Evolutionary conservation across 2,329 filamentous ascomycete species (phyloP), one percentile per base, ranked within the genome.

Genomic region (Monilinia fructicola): DNA sequence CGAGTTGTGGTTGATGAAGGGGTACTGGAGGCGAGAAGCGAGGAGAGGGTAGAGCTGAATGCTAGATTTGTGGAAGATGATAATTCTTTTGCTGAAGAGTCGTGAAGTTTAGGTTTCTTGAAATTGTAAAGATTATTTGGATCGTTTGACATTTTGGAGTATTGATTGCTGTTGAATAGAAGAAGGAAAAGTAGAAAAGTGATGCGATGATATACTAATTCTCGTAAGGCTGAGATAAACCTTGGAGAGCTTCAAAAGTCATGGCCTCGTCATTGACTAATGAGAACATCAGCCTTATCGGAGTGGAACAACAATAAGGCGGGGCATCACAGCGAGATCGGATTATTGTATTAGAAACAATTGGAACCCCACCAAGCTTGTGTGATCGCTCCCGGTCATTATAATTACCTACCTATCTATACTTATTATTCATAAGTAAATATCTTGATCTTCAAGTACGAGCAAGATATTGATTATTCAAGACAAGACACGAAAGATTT

Each of bases 31-130:
- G 89, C 82, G 79, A 97, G 92, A 65, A 97, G 87, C 55, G 89
- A 91, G 72, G 90, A 90, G 69, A 98, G 86, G 71, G 95, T 91
- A 14, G 92, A 91, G n/a, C 90, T 88, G 80, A 99, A 98, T 76
- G 92, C 88, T 65, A 97, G 86, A 54, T 87, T 89, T 61, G 86
- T 87, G 23, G 87, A 89, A 23, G 93, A 86, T 23, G 87, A 86
- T 67, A 91, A 85, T 74, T 90, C 87, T 74, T 87, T 88, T 71
- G 85, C 83, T 73, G 80, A 76, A 52, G 87, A 88, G 21, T 40
- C 46, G 18, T 66, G 64, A 12, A 66, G 64, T 78, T 93, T 94
- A 14, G 85, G 81, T 48, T 87, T 86, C 65, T 86, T 85, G 63
- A 89, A 85, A 74, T 92, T 92, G 78, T 97, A 97, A 18, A 97